Evolutionary conservation across 2,329 filamentous ascomycete species (phyloP).

Genomic region (Microdochium trichocladiopsis): DNA sequence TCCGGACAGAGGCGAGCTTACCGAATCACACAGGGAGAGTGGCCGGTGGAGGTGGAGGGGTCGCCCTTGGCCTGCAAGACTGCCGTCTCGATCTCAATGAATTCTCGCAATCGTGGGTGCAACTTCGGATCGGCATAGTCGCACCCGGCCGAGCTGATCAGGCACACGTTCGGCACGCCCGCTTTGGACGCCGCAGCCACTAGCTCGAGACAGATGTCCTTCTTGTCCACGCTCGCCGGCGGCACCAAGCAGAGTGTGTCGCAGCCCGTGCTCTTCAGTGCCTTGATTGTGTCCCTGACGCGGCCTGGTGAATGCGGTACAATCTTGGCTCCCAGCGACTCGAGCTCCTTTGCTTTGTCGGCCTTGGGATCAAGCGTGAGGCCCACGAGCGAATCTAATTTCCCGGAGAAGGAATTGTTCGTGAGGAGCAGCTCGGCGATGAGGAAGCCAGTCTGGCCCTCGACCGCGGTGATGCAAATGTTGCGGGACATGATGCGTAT

Average conservation of each 20-base stretch:
- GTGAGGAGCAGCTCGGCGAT: conserved; percentile 42
- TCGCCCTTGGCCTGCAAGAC: conserved; percentile 37
- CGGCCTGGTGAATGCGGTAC: conserved; percentile 32
- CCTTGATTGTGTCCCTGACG: conserved; percentile 26
- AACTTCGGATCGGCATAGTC: conserved; percentile 40
- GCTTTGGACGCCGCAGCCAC: conserved; percentile 36
- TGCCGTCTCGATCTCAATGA: conserved; percentile 39
- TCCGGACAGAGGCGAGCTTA: no score
- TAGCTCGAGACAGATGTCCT: conserved; percentile 36
- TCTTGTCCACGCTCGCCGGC: conserved; percentile 36
- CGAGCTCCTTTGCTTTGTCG: conserved; percentile 29
- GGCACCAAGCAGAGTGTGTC: conserved; percentile 43
- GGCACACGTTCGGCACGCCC: conserved; percentile 33
- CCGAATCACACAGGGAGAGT: conserved; percentile 39
- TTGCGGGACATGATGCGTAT: no score
- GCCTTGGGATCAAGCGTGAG: conserved; percentile 31
- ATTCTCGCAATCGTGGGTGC: conserved; percentile 42
- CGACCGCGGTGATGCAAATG: conserved; percentile 38
- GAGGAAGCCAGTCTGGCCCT: conserved; percentile 42
- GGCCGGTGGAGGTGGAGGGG: conserved; percentile 23
- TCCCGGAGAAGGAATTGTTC: conserved; percentile 30
- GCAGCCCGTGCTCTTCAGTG: conserved; percentile 31
- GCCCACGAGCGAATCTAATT: conserved; percentile 31
- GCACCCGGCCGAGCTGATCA: conserved; percentile 39
- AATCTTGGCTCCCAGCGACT: conserved; percentile 31